Evolutionary conservation across 306 rosid genomes (phyloP).

Genomic region (Hippophae gyantsensis): DNA sequence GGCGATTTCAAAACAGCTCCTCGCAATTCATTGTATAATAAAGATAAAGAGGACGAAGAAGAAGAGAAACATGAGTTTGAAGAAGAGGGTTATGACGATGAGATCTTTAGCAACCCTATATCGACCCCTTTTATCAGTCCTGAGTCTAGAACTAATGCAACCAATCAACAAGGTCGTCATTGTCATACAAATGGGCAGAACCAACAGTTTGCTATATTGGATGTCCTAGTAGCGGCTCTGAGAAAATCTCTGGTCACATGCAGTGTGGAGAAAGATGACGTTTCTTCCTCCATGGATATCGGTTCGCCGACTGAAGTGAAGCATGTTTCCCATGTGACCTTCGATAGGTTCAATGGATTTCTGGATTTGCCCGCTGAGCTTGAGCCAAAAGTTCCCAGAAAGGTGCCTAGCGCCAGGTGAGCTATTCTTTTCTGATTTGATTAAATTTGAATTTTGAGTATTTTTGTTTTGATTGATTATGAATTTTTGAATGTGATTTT

Average conservation of each 20-base stretch:
- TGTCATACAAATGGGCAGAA: conserved; percentile 12
- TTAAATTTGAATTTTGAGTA: not conserved
- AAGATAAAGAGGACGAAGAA: conserved; percentile 4
- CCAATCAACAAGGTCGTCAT: conserved; percentile 16
- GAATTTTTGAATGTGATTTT: not conserved
- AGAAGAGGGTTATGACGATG: conserved; percentile 10
- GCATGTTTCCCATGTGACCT: conserved; percentile 91
- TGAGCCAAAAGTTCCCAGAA: conserved; percentile 65
- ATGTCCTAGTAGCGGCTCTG: conserved; percentile 53
- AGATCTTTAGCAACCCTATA: conserved; percentile 24
- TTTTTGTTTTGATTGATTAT: not conserved
- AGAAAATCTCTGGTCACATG: conserved; percentile 85
- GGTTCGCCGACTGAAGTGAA: conserved; percentile 84
- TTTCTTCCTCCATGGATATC: conserved; percentile 70
- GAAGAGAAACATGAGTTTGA: conserved; percentile 11
- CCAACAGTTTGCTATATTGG: conserved; percentile 54
- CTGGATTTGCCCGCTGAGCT: conserved; percentile 92
- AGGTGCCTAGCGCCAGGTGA: conserved; percentile 92
- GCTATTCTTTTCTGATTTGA: not conserved
- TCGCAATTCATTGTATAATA: conserved; percentile 21
- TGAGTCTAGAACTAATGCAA: not conserved
- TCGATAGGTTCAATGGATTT: conserved; percentile 88
- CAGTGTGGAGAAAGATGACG: conserved; percentile 81
- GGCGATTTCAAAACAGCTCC: conserved; percentile 37
- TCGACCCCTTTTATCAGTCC: conserved; percentile 43